Evolutionary conservation across 2,329 filamentous ascomycete species (phyloP).

Genomic region (Parastagonospora avenae): DNA sequence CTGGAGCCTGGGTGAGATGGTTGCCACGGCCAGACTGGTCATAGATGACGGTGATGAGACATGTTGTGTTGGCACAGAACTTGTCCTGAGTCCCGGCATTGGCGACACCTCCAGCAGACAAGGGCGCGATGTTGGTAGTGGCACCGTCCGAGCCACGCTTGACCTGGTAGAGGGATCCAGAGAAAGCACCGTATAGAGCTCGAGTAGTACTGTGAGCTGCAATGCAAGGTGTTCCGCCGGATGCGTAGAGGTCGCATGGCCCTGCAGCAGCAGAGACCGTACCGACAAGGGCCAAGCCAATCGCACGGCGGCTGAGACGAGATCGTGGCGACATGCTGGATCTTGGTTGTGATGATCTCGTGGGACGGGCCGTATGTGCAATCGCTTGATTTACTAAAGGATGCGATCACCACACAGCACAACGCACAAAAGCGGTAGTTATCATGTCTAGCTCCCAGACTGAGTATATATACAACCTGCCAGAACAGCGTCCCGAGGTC

Average conservation of each 20-base stretch:
- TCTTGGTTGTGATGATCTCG: neutral
- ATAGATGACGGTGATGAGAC: slow-evolving; percentile 68
- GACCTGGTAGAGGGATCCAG: slow-evolving; percentile 64
- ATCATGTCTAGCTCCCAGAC: no score
- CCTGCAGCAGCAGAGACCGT: slow-evolving; percentile 47
- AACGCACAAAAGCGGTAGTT: no score
- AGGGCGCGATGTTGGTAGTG: slow-evolving; percentile 56
- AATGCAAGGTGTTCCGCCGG: slow-evolving; percentile 65
- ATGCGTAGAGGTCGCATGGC: slow-evolving; percentile 66
- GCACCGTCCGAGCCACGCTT: slow-evolving; percentile 59
- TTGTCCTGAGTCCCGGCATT: slow-evolving; percentile 65
- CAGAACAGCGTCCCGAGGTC: no score
- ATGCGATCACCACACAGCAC: neutral
- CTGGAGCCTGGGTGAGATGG: slow-evolving; percentile 66
- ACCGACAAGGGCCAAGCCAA: neutral
- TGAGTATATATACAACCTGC: no score
- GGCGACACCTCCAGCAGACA: slow-evolving; percentile 65
- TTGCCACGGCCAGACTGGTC: slow-evolving; percentile 68
- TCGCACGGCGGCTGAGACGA: neutral
- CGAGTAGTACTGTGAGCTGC: slow-evolving; percentile 70
- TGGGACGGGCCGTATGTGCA: neutral
- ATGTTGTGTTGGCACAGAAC: slow-evolving; percentile 66
- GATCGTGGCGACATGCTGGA: neutral
- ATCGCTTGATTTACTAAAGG: neutral
- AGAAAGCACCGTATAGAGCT: slow-evolving; percentile 62